Base-by-base conservation (phyloP, 2,329 filamentous ascomycete species). In the Neonectria coccinea region DNA sequence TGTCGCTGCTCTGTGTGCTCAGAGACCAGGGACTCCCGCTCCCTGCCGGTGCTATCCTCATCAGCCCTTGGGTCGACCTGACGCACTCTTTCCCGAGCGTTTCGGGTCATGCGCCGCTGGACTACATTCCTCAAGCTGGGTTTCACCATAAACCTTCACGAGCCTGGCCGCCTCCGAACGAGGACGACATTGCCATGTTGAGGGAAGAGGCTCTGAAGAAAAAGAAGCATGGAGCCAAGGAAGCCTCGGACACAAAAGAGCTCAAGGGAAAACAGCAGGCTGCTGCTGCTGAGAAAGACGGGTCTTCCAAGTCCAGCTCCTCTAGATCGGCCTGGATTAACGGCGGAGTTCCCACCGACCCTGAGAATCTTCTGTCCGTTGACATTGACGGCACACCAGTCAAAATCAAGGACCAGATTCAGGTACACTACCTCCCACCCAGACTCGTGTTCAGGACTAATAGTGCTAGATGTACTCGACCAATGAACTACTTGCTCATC, bases 11-110 rank as follows among this genome's bases (percentile, higher is more conserved):
- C 59, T 91, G 97, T 31, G 87, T 89, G 2, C 79, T 98, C 66
- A 89, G 96, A 67, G 94, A 98, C 74, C 91, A 92, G 75, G 91
- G 90, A 0, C 83, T 97, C 14, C 92, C 95, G 6, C 79, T 97
- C 27, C 96, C 96, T 1, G 94, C 96, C 2, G 96, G 96, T 1
- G 94, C 92, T 5, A 90, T 98, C 48, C 83, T 98, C 44, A 92
- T 98, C 56, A 97, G 93, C 54, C 96, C 96, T 1, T 99, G 96
- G 96, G 94, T 95, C 9, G 96, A 99, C 76, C 81, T 98, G 57
- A 97, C 93, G 0, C 95, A 98, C 76, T 97, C 94, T 0, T 98
- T 98, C 68, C 96, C 96, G 0, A 97, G 94, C 69, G 86, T 97
- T n/a, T 86, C 88, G 2, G 87, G 84, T 5, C 88, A 93, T 44